Evolutionary conservation across 176 grass and related monocot species (phyloP), one percentile per base, ranked within the genome.

Genomic region (Bolboschoenus planiculmis): DNA sequence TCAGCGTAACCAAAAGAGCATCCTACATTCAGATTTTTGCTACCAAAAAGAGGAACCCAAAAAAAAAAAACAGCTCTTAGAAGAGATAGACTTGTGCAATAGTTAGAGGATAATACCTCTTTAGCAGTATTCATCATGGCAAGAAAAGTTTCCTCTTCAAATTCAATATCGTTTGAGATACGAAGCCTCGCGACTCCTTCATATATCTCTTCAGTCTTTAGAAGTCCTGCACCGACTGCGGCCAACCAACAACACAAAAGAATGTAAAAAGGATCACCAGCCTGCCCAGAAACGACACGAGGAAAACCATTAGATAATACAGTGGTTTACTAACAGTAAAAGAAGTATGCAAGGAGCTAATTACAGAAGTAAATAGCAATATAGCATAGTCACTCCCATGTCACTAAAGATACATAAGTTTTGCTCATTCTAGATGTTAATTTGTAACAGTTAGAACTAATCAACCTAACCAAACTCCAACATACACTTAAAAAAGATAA

Each of bases 151-250:
- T 98, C 95, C 87, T 98, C 95, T 73, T 92, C 95, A 75, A 93
- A 98, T 71, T 98, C 90, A 79, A 98, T 95, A 63, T 98, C 92
- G 68, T 98, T 95, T n/a, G 92, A 95, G 48, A 98, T 91, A 65
- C 95, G 95, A 84, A 98, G 95, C 16, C 95, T 88, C 10, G 95
- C 85, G 23, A 90, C 95, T 62, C 95, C 95, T 92, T 97, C 95
- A 84, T 87, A 87, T 74, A 97, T 94, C 78, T 98, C 95, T 91
- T 97, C 95, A 1, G 95, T 89, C 50, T 98, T 98, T 74, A 98
- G 84, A 70, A 98, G 84, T 44, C 92, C 95, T 13, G 83, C 95
- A 13, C 92, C 92, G 20, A 95, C 77, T 35, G 95, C 95, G 30
- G 90, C 90, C 43, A 98, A 81, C 92, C 95, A 98, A 78, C 95